These are phyloP conservation scores for Plasmodium blacklocki DNA, from an alignment of 169 alveolate species.

Conservation along the genomic window DNA sequence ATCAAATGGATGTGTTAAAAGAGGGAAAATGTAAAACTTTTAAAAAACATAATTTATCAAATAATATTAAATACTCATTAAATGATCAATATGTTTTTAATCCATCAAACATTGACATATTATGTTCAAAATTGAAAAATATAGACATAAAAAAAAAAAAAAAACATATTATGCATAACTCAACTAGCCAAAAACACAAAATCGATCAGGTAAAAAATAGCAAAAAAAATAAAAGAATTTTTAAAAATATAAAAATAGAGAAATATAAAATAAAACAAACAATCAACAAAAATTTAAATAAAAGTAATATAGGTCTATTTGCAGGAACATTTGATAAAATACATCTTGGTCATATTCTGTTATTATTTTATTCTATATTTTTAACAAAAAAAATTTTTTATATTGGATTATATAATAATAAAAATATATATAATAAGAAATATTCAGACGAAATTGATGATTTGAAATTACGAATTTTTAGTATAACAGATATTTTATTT, in stretches of 20 bases:
- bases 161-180: background rate
- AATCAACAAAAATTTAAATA: slow-evolving; percentile 33
- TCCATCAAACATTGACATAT: too few relatives aligned
- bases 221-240: background rate
- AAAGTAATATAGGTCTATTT: slow-evolving; percentile 63
- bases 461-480: slow-evolving; percentile 43
- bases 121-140: background rate
- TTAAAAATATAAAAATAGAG: slow-evolving; percentile 34
- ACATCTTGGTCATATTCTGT: slow-evolving; percentile 61
- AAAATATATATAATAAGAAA: slow-evolving; percentile 63
- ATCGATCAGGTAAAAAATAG: background rate
- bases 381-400: slow-evolving; percentile 54
- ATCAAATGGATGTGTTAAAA: slow-evolving; percentile 19
- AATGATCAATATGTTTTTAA: too few relatives aligned
- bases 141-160: background rate
- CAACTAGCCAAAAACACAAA: background rate
- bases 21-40: too few relatives aligned
- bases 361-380: slow-evolving; percentile 54
- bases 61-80: too few relatives aligned
- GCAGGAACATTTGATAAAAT: slow-evolving; percentile 76
- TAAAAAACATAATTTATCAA: too few relatives aligned
- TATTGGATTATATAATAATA: slow-evolving; percentile 69
- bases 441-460: slow-evolving; percentile 74
- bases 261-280: slow-evolving; percentile 62
- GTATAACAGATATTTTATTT: slow-evolving; percentile 41